Base-by-base conservation (phyloP, 1,284 basidiomycete species). In the Cryptococcus jaspeensis region DNA sequence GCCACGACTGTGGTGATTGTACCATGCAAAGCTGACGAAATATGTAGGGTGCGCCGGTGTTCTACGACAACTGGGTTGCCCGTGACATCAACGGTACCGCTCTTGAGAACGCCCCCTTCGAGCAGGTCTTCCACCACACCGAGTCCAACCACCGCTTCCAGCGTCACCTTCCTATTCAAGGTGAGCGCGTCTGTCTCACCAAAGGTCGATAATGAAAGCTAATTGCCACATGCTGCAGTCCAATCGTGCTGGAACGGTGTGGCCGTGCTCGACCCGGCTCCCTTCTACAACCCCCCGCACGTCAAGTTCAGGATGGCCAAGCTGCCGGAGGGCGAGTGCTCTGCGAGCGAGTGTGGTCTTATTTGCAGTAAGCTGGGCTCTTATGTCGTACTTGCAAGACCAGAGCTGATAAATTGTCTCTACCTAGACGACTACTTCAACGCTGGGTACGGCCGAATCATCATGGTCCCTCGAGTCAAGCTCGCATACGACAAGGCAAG, bases 21-120 rank as follows among this genome's bases (percentile, higher is more conserved):
- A 20, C 22, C 18, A 38, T n/a, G 25, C 9, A 9, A n/a, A 23
- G 7, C 23, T 39, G 22, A 42, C 12, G 25, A 16, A 12, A 43
- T 16, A 41, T 13, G 1, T 60, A 84, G 83, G 84, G 84, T 18
- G 82, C 90, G 0, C 92, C 92, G 1, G 92, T 96, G 22, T 96
- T 96, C 78, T 95, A 96, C 79, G 93, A 96, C 74, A 96, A 95
- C 77, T 96, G 93, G 93, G 93, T 97, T 37, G 92, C 93, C 1
- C 84, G 93, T 47, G 93, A 97, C 76, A 90, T 96, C 80, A 97
- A 97, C 78, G 93, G 93, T 37, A 96, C 93, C 0, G 93, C 93
- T 0, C 82, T 97, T 54, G 93, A 96, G 77, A 97, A 97, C 74
- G 92, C 92, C 0, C 93, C 93, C 0, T 97, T 97, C 66, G 93